Evolutionary conservation across 2,329 filamentous ascomycete genomes (phyloP).

Genomic region (Dothidotthia symphoricarpi): DNA sequence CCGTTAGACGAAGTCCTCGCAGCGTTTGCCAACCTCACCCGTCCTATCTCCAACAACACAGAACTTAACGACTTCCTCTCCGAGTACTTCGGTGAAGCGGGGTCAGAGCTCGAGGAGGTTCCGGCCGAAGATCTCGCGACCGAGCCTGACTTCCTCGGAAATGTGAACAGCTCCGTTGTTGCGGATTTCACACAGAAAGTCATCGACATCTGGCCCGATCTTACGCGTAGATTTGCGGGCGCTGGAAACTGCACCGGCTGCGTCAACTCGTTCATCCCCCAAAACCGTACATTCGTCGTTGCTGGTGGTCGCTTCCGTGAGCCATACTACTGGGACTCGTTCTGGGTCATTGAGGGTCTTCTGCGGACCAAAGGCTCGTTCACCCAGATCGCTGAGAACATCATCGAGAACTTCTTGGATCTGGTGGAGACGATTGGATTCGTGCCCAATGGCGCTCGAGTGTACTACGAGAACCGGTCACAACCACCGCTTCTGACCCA

Average conservation of each 20-base stretch:
- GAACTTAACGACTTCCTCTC: slow-evolving; percentile 61
- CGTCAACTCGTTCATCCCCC: slow-evolving; percentile 63
- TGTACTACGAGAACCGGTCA: slow-evolving; percentile 67
- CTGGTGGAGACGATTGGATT: slow-evolving; percentile 64
- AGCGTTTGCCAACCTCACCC: slow-evolving; percentile 59
- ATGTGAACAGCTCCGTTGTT: slow-evolving; percentile 58
- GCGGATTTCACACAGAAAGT: slow-evolving; percentile 62
- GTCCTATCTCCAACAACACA: slow-evolving; percentile 63
- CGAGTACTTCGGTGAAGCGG: slow-evolving; percentile 63
- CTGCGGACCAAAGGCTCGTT: slow-evolving; percentile 64
- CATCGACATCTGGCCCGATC: slow-evolving; percentile 67
- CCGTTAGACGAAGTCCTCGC: slow-evolving; percentile 60
- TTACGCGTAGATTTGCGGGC: slow-evolving; percentile 60
- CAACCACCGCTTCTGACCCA: slow-evolving; percentile 65
- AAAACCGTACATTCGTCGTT: slow-evolving; percentile 68
- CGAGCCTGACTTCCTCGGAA: slow-evolving; percentile 57
- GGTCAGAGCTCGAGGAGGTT: slow-evolving; percentile 60
- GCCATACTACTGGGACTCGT: slow-evolving; percentile 70
- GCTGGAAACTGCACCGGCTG: slow-evolving; percentile 54
- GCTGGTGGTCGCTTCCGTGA: slow-evolving; percentile 70
- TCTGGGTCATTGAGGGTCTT: slow-evolving; percentile 66
- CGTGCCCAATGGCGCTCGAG: slow-evolving; percentile 65
- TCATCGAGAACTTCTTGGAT: slow-evolving; percentile 69
- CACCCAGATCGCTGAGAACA: slow-evolving; percentile 62
- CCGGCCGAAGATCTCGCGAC: slow-evolving; percentile 53